phyloP scores from a whole-genome alignment of 495 filamentous ascomycete species.

The Trichoderma asperelloides region DNA sequence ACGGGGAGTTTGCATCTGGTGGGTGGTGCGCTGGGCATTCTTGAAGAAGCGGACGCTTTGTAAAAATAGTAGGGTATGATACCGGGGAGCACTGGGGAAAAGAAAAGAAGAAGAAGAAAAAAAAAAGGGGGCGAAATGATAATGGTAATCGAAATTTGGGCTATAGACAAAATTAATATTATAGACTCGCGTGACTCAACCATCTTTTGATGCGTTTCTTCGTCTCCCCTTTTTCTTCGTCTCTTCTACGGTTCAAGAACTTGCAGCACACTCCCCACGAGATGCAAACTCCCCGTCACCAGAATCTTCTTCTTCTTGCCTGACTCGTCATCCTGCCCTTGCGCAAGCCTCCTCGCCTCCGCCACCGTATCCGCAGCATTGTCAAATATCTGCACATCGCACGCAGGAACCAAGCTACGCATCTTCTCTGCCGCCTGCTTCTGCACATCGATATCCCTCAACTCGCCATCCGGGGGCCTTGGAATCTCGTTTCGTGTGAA shows the following conservation, averaged over 20 bases:
- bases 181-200: neutral
- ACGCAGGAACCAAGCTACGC: constrained; percentile 12
- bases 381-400: constrained; percentile 16
- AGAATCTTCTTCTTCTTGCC: constrained; percentile 30
- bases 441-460: constrained; percentile 29
- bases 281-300: constrained; percentile 80
- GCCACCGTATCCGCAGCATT: constrained; percentile 24
- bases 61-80: constrained; percentile 9
- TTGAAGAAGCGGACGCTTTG: constrained; percentile 36
- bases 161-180: constrained; percentile 12
- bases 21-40: constrained; percentile 45
- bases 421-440: constrained; percentile 20
- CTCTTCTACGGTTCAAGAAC: constrained; percentile 49
- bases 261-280: constrained; percentile 75
- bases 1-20: constrained; percentile 58
- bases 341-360: constrained; percentile 15
- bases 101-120: neutral
- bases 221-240: constrained; percentile 1
- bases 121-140: neutral
- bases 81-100: neutral
- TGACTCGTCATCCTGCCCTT: constrained; percentile 11
- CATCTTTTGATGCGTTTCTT: neutral
- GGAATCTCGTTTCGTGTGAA: constrained; percentile 35
- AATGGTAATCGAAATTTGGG: neutral
- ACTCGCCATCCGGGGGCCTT: constrained; percentile 13